Evolutionary conservation across 345 rosid genomes (phyloP).

Genomic region (Arabis hirsuta): DNA sequence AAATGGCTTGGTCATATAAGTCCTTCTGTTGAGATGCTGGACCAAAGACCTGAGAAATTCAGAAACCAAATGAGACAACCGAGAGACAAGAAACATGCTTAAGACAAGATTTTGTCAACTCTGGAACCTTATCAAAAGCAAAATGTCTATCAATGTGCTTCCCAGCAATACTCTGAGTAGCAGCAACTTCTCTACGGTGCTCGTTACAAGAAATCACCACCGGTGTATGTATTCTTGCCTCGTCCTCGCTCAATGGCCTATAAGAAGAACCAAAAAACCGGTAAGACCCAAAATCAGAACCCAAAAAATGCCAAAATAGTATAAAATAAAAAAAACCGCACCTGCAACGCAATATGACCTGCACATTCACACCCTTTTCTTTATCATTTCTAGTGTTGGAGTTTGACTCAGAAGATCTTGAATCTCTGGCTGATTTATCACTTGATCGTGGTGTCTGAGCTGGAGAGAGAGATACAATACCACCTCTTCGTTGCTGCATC

Average conservation of each 20-base stretch:
- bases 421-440: constrained; percentile 85
- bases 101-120: not conserved
- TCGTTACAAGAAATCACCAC: constrained; percentile 91
- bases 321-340: not conserved
- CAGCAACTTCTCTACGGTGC: constrained; percentile 83
- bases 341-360: constrained; percentile 99
- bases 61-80: not conserved
- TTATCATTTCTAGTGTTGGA: constrained; percentile 66
- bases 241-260: constrained; percentile 96
- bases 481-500: constrained; percentile 70
- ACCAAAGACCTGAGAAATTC: constrained; percentile 75
- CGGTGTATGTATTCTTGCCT: constrained; percentile 69
- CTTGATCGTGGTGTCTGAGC: constrained; percentile 90
- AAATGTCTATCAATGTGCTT: constrained; percentile 97
- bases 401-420: constrained; percentile 78
- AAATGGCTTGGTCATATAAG: constrained; percentile 81
- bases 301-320: constrained; percentile 5
- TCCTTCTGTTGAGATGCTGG: constrained; percentile 88
- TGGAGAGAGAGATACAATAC: constrained; percentile 73
- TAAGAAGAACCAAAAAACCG: not conserved
- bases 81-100: constrained; percentile 13
- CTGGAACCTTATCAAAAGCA: constrained; percentile 81
- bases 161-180: constrained; percentile 87
- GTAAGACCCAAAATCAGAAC: constrained; percentile 19
- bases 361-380: constrained; percentile 98